Conservation (phyloP, 2,329 filamentous ascomycete species). For the Epichloe brachyelytri region DNA sequence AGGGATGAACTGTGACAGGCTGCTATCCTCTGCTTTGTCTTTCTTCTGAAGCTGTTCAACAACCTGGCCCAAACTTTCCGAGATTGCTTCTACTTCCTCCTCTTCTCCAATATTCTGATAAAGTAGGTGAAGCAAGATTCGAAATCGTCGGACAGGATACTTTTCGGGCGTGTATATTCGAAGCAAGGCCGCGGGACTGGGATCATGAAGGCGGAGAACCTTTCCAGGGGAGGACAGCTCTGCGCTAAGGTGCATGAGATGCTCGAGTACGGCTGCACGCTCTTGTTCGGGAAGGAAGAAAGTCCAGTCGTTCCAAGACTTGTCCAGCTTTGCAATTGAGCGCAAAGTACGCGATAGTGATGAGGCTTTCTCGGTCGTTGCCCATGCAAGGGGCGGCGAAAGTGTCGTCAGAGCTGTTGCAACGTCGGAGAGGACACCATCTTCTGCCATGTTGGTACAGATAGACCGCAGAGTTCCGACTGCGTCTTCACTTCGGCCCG, state of each 20-base stretch:
- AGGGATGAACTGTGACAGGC: slow-evolving; percentile 30
- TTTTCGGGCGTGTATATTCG: slow-evolving; percentile 35
- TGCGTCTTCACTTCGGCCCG: slow-evolving; percentile 42
- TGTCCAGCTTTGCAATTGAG: slow-evolving; percentile 46
- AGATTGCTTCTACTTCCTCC: slow-evolving; percentile 25
- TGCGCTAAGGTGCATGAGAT: slow-evolving; percentile 40
- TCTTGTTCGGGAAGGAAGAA: slow-evolving; percentile 37
- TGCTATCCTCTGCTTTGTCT: slow-evolving; percentile 30
- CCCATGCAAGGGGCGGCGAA: slow-evolving; percentile 42
- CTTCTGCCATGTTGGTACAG: slow-evolving; percentile 46
- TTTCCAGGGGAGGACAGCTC: slow-evolving; percentile 20
- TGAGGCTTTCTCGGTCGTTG: slow-evolving; percentile 32
- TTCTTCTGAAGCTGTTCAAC: slow-evolving; percentile 23
- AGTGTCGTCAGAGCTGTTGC: slow-evolving; percentile 33
- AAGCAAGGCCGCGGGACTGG: slow-evolving; percentile 33
- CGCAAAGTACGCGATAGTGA: slow-evolving; percentile 46
- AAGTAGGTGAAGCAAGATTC: slow-evolving; percentile 37
- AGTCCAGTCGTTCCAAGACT: slow-evolving; percentile 43
- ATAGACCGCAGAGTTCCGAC: slow-evolving; percentile 45
- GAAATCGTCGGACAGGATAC: slow-evolving; percentile 39
- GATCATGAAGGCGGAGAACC: slow-evolving; percentile 29
- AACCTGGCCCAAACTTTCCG: slow-evolving; percentile 25
- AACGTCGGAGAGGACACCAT: slow-evolving; percentile 43
- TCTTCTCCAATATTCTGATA: slow-evolving; percentile 34
- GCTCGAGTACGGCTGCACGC: slow-evolving; percentile 46